phyloP scores from a whole-genome alignment of 805 yeast genomes.

The Priceomyces haplophilus region DNA sequence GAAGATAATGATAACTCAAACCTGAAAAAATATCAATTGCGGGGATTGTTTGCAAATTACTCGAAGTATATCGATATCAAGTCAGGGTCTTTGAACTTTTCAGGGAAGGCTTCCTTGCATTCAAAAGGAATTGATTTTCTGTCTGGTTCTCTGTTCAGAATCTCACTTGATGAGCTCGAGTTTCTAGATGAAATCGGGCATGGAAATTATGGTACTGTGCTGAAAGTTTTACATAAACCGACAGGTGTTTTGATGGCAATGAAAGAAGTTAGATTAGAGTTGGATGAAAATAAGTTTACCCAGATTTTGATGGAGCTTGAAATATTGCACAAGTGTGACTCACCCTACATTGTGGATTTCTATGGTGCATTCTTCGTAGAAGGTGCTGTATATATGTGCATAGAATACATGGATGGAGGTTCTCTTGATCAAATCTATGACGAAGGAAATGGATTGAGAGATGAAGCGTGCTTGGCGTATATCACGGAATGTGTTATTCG shows the following conservation, averaged over 20 bases:
- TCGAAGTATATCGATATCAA: constrained; percentile 87
- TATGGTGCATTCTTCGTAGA: constrained; percentile 97
- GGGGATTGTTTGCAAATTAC: constrained; percentile 76
- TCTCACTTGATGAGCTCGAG: constrained; percentile 79
- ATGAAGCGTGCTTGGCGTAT: constrained; percentile 76
- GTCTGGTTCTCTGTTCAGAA: constrained; percentile 81
- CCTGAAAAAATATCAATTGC: constrained; percentile 32
- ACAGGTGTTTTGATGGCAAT: constrained; percentile 92
- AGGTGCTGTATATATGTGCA: constrained; percentile 97
- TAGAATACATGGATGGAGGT: constrained; percentile 97
- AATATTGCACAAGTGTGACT: constrained; percentile 83
- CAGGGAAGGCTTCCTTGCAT: constrained; percentile 89
- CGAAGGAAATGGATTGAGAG: constrained; percentile 53
- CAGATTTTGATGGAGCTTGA: constrained; percentile 97
- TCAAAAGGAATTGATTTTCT: constrained; percentile 90
- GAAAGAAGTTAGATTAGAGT: constrained; percentile 91
- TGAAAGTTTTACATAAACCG: constrained; percentile 89
- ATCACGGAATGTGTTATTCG: constrained; percentile 75
- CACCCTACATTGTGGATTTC: constrained; percentile 91
- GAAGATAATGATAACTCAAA: constrained; percentile 16
- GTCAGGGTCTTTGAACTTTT: constrained; percentile 86
- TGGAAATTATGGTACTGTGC: constrained; percentile 95
- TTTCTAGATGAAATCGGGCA: constrained; percentile 86
- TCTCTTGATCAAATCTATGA: constrained; percentile 84
- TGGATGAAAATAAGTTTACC: constrained; percentile 89